Evolutionary conservation across 345 rosid species (phyloP), one percentile per base, ranked within the genome.

Genomic region (Hypericum perforatum): DNA sequence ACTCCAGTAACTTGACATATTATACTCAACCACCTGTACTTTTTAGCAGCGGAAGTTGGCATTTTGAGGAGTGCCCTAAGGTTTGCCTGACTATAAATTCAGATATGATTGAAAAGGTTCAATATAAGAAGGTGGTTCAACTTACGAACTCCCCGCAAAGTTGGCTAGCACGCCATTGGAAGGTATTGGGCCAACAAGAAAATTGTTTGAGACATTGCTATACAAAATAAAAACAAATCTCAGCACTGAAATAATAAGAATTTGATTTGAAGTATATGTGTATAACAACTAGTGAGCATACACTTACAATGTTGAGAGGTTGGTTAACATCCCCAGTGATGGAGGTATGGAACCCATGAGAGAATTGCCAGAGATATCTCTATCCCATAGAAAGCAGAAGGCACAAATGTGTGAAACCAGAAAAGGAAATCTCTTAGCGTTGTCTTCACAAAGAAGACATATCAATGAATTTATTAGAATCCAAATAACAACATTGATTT

Each of bases 151-250:
- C 58, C 47, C 80, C 0, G 78, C 54, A 63, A 82, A 79, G 56
- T 56, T 80, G 74, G 52, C 41, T 44, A 92, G 78, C 58, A 77
- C 70, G 32, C 90, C 94, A 58, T 80, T 79, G 15, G 84, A 75
- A 62, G 98, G 98, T 70, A 92, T 83, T 54, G 77, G 63, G 42
- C 98, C 98, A 38, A 12, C 69, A 57, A 92, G 82, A 67, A 92
- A 88, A 75, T 92, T 92, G 74, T 85, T 78, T 10, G 98, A 83
- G 54, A 88, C 82, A 36, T 92, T 86, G 68, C 98, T 92, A 78
- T 66, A 71, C 46, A 59, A 58, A 22, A 22, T 4, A 22, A 73
- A 59, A 15, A 22, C 32, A 1, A 4, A 22, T 22, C 32, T 22
- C 32, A 22, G 32, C 32, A 22, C 1, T 4, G 32, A 22, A 22